Conservation (phyloP, 2,329 filamentous ascomycete species). For the Coniochaeta pulveracea region DNA sequence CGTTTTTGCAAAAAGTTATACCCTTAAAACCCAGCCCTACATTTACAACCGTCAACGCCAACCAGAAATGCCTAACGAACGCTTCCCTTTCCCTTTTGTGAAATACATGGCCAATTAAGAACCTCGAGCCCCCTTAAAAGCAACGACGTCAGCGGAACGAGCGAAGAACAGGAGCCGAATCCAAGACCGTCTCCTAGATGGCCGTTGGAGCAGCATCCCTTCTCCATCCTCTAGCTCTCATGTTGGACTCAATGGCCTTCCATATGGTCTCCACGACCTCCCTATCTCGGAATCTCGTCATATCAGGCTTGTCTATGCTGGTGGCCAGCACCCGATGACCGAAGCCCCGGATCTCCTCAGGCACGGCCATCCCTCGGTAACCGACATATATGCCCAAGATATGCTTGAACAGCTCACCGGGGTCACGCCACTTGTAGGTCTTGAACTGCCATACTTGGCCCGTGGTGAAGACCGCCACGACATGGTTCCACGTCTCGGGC, state of each 20-base stretch:
- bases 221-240: conserved; percentile 77
- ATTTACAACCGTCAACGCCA: too few relatives aligned
- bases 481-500: conserved; percentile 91
- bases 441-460: conserved; percentile 99
- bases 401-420: conserved; percentile 80
- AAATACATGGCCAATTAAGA: too few relatives aligned
- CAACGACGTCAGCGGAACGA: too few relatives aligned
- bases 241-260: conserved; percentile 77
- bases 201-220: conserved; percentile 54
- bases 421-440: conserved; percentile 89
- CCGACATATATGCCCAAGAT: conserved; percentile 82
- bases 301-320: conserved; percentile 63
- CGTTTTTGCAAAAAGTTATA: too few relatives aligned
- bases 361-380: conserved; percentile 75
- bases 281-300: conserved; percentile 68
- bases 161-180: too few relatives aligned
- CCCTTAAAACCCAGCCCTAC: too few relatives aligned
- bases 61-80: too few relatives aligned
- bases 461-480: conserved; percentile 94
- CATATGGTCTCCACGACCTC: conserved; percentile 91
- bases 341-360: conserved; percentile 71
- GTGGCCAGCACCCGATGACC: conserved; percentile 72
- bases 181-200: conserved; percentile 23
- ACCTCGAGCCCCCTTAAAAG: too few relatives aligned
- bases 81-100: too few relatives aligned